Conservation (phyloP, 1,284 basidiomycete genomes). For the Wallemia ichthyophaga region DNA sequence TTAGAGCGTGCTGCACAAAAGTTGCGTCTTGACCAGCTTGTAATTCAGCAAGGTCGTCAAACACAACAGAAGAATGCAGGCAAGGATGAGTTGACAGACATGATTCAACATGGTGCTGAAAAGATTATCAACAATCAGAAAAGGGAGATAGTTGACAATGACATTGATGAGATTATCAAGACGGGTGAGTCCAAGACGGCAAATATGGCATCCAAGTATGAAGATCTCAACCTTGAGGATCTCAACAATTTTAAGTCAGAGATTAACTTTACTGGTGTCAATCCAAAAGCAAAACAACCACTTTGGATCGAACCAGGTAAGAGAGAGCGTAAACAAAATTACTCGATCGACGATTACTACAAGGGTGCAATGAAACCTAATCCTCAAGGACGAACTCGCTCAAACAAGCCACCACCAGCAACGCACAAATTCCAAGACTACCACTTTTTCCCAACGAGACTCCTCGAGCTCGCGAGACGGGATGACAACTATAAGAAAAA, state of each 20-base stretch:
- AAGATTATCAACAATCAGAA: constrained; percentile 56
- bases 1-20: constrained; percentile 91
- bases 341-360: constrained; percentile 79
- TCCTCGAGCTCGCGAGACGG: constrained; percentile 59
- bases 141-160: constrained; percentile 38
- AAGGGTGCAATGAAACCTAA: constrained; percentile 39
- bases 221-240: constrained; percentile 72
- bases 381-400: neutral
- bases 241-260: constrained; percentile 91
- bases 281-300: constrained; percentile 20
- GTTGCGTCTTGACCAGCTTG: constrained; percentile 75
- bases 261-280: constrained; percentile 17
- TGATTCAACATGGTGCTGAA: constrained; percentile 95
- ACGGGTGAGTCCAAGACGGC: constrained; percentile 72
- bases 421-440: constrained; percentile 45
- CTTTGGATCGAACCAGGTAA: constrained; percentile 76
- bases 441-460: constrained; percentile 72
- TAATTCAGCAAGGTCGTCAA: constrained; percentile 78
- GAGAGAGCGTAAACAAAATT: constrained; percentile 81
- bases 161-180: constrained; percentile 78
- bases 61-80: constrained; percentile 24
- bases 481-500: constrained; percentile 27
- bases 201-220: constrained; percentile 74
- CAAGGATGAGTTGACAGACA: constrained; percentile 89
- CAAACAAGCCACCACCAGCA: neutral